Evolutionary conservation across 495 filamentous ascomycete species (phyloP).

Genomic region (Letharia lupina): DNA sequence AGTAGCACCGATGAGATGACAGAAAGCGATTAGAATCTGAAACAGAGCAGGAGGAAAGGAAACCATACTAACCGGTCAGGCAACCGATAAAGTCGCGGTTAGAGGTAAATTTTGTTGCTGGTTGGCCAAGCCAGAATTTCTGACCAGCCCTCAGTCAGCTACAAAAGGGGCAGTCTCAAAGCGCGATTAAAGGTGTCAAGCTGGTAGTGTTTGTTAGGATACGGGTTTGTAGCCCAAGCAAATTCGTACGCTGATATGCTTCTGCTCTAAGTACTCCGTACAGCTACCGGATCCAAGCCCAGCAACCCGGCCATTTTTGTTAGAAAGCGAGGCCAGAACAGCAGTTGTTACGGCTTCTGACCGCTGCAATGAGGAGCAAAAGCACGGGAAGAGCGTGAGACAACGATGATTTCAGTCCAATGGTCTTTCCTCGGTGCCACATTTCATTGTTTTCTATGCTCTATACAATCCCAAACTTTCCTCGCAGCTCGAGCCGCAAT

Average conservation of each 20-base stretch:
- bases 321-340: neutral
- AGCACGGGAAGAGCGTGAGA: neutral
- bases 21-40: slow-evolving; percentile 17
- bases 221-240: neutral
- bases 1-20: slow-evolving; percentile 27
- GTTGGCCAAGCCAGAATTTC: neutral
- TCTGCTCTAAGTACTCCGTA: neutral
- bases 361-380: neutral
- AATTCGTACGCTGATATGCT: neutral
- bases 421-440: neutral
- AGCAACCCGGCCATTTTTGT: neutral
- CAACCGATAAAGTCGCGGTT: neutral
- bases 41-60: too few species aligned
- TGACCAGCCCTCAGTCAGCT: neutral
- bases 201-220: neutral
- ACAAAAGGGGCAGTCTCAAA: neutral
- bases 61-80: neutral
- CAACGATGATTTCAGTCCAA: neutral
- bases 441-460: neutral
- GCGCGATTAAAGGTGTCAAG: neutral
- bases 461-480: neutral
- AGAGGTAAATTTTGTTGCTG: neutral
- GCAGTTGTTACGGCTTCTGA: neutral
- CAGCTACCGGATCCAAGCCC: neutral
- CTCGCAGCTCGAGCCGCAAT: neutral